Conservation (phyloP, 2,329 filamentous ascomycete species). For the Botrytis hyacinthi region DNA sequence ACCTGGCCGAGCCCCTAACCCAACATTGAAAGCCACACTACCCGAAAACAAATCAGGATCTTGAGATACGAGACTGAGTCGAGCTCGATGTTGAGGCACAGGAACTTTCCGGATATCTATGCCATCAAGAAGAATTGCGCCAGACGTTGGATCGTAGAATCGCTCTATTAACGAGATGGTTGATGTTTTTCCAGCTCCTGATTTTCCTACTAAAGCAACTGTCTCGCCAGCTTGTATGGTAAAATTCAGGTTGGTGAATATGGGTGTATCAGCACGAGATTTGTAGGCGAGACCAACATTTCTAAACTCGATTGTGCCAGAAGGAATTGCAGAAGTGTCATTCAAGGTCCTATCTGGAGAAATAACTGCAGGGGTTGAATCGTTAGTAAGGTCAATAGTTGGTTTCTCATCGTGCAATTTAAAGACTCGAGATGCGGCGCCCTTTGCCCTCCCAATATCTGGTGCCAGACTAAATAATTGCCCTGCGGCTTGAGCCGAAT, state of each 20-base stretch:
- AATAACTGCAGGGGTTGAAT: background rate
- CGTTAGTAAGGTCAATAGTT: constrained; percentile 37
- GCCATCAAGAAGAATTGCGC: constrained; percentile 37
- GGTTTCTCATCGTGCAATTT: constrained; percentile 46
- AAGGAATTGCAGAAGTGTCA: background rate
- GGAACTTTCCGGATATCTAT: constrained; percentile 47
- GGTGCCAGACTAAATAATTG: constrained; percentile 74
- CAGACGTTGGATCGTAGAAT: constrained; percentile 47
- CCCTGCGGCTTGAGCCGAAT: constrained; percentile 70
- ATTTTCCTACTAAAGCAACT: constrained; percentile 62
- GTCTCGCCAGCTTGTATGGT: constrained; percentile 59
- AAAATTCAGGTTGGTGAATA: constrained; percentile 58
- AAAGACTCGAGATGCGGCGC: constrained; percentile 58
- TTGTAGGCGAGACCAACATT: constrained; percentile 65
- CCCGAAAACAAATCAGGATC: constrained; percentile 57
- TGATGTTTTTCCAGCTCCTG: constrained; percentile 66
- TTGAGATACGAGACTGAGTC: constrained; percentile 56
- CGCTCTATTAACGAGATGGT: constrained; percentile 56
- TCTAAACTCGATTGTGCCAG: constrained; percentile 50
- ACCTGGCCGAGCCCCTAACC: constrained; percentile 53
- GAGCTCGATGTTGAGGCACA: constrained; percentile 48
- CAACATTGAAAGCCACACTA: constrained; percentile 55
- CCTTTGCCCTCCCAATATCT: constrained; percentile 66
- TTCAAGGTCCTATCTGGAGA: background rate
- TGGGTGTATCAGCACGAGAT: constrained; percentile 54